Base-by-base conservation (phyloP, 2,329 filamentous ascomycete genomes). In the Aspergillus ustus region DNA sequence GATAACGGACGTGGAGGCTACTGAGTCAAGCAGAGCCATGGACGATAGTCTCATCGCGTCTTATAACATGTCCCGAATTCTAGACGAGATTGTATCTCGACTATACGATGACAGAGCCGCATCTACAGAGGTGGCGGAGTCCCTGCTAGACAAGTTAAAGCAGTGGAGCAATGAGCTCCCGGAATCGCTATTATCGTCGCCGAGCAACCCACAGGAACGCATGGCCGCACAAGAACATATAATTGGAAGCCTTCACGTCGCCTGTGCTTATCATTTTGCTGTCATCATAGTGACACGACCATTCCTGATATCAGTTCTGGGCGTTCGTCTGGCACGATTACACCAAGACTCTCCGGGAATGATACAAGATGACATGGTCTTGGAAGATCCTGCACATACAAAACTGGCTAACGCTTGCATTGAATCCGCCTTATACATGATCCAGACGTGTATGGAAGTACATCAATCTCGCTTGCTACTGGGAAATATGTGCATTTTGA, bases 401-500 rank as follows among this genome's bases (percentile, higher is more conserved):
- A 69, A 74, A 19, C 73, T 87, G 17, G 83, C 84, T 0, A 75
- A 81, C 6, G 84, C 83, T 0, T 87, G 85, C 65, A 74, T 86
- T 0, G 83, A 87, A 57, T 83, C 85, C 0, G 84, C 84, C 0
- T 77, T 83, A 2, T 86, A 83, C 59, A 79, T 87, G 70, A 80
- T 83, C 1, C 83, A 86, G 54, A 84, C 83, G 19, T 86, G 84
- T 67, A 50, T 78, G 20, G 80, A 85, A 57, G 80, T 83, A 1
- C 72, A 81, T 11, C 77, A 77, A 8, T 77, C 80, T 2, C 73
- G 76, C 0, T 54, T 83, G 0, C 69, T 86, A 0, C 73, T 84
- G 13, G 80, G 78, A 8, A 87, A 87, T 58, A 86, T 87, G 85
- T 84, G 83, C 44, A 81, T 87, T 5, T 73, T 87, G 58, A 87